Conservation (phyloP, 2,329 filamentous ascomycete genomes). For the Amphichorda felina region DNA sequence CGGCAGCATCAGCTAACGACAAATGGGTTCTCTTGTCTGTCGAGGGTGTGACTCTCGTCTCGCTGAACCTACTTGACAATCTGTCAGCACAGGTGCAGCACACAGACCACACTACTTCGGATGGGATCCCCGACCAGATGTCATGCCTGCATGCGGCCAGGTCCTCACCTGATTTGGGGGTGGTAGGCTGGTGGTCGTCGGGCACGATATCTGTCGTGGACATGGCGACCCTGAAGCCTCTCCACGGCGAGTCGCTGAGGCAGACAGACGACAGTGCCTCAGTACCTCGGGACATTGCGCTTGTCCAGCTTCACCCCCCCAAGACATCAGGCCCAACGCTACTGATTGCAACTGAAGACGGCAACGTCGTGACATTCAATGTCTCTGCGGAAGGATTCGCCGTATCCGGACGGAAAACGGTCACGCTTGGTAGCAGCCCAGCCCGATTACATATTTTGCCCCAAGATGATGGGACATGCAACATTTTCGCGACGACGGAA, state of each 20-base stretch:
- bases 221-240: conserved; percentile 50
- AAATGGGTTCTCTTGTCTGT: conserved; percentile 61
- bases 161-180: conserved; percentile 51
- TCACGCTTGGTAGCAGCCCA: conserved; percentile 76
- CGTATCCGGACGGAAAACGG: conserved; percentile 64
- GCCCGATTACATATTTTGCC: conserved; percentile 72
- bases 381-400: conserved; percentile 49
- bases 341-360: conserved; percentile 85
- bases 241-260: conserved; percentile 52
- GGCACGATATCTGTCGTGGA: conserved; percentile 66
- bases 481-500: conserved; percentile 87
- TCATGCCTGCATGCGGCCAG: conserved; percentile 71
- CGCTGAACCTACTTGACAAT: conserved; percentile 49
- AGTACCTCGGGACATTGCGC: conserved; percentile 69
- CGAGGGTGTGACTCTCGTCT: conserved; percentile 60
- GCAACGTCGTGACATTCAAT: conserved; percentile 75
- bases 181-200: conserved; percentile 82
- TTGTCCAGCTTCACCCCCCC: conserved; percentile 65
- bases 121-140: conserved; percentile 50
- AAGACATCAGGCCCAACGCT: conserved; percentile 53
- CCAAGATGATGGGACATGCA: conserved; percentile 53
- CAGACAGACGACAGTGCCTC: conserved; percentile 55
- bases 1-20: conserved; percentile 64
- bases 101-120: conserved; percentile 37
- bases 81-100: conserved; percentile 48